Evolutionary conservation across 306 rosid species (phyloP).

Genomic region (Corylus americana): DNA sequence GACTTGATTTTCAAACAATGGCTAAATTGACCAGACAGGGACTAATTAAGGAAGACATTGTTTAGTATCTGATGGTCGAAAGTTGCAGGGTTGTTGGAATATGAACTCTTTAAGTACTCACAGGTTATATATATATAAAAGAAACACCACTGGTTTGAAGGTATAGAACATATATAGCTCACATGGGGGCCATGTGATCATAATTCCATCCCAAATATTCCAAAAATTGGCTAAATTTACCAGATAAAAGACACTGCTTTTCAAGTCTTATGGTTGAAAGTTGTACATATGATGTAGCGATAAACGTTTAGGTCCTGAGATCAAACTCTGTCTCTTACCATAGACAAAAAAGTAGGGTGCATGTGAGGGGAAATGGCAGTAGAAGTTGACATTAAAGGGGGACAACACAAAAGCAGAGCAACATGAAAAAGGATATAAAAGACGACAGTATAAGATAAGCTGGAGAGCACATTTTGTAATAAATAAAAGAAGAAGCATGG

Average conservation of each 20-base stretch:
- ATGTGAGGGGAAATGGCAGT: neutral
- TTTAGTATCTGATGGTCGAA: too few relatives aligned
- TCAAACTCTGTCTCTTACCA: too few relatives aligned
- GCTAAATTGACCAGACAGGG: too few relatives aligned
- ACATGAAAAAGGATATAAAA: neutral
- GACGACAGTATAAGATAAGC: neutral
- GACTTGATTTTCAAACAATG: neutral
- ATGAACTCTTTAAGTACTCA: neutral
- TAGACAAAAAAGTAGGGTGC: too few relatives aligned
- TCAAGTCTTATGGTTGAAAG: neutral
- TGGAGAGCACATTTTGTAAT: neutral
- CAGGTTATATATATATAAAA: neutral
- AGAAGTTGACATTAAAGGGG: neutral
- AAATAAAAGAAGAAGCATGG: neutral
- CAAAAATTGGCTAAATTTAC: neutral
- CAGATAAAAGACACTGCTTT: neutral
- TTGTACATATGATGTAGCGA: neutral
- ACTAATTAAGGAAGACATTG: too few relatives aligned
- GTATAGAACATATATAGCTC: neutral
- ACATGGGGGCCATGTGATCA: neutral
- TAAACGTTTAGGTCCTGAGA: neutral
- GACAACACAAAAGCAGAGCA: neutral
- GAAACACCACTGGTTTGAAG: neutral
- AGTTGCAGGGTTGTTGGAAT: neutral
- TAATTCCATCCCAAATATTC: neutral